Conservation (phyloP, 176 grass and related monocot species). For the Tillandsia fasciculata region DNA sequence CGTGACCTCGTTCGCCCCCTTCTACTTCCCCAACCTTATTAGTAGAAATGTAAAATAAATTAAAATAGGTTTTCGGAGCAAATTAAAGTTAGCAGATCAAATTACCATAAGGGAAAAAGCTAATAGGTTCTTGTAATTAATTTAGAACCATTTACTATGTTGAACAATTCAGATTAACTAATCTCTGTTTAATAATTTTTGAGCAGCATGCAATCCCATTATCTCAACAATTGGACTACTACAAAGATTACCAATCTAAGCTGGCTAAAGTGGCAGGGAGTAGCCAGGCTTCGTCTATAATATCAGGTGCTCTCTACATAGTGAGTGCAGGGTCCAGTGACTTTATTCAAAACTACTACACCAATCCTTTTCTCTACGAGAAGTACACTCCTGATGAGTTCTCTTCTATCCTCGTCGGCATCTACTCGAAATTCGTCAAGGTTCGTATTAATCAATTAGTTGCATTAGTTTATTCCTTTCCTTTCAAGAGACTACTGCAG, state of each 20-base stretch:
- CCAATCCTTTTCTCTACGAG: conserved; percentile 43
- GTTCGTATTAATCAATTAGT: conserved; percentile 16
- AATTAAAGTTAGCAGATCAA: too few species aligned
- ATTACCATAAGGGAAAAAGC: too few species aligned
- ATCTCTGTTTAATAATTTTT: background rate
- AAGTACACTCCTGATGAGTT: conserved; percentile 39
- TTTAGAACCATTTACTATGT: background rate
- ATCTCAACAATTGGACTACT: conserved; percentile 65
- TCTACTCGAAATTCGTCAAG: conserved; percentile 35
- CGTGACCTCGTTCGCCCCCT: too few species aligned
- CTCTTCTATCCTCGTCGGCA: conserved; percentile 40
- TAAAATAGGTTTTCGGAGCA: too few species aligned
- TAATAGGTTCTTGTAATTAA: background rate
- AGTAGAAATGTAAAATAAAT: too few species aligned
- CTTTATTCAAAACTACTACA: conserved; percentile 90
- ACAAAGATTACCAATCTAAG: conserved; percentile 65
- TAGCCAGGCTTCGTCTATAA: conserved; percentile 28
- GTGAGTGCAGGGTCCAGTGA: conserved; percentile 59
- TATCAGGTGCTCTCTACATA: conserved; percentile 56
- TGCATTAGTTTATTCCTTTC: background rate
- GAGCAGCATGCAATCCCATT: conserved; percentile 65
- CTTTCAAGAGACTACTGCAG: background rate
- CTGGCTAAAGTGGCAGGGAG: conserved; percentile 38
- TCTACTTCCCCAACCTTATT: too few species aligned
- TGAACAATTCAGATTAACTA: background rate